phyloP scores from a whole-genome alignment of 441 rosid genomes.

The Euphorbia corollata region DNA sequence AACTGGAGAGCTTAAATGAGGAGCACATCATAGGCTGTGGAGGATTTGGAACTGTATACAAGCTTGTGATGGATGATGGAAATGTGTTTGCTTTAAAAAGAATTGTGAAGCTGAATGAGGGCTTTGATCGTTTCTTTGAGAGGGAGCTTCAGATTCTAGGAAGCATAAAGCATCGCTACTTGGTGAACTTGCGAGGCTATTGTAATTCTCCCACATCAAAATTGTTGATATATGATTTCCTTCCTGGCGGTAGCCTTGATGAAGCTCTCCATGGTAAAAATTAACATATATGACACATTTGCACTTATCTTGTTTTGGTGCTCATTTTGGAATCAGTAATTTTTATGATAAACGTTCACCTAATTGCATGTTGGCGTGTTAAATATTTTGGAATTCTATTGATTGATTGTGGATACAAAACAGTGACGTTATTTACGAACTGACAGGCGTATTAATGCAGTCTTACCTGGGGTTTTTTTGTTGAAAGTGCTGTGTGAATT shows the following conservation, averaged over 20 bases:
- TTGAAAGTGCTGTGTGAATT: not conserved
- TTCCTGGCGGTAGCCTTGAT: slow-evolving; percentile 96
- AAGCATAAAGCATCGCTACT: slow-evolving; percentile 88
- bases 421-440: not conserved
- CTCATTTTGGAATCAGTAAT: not conserved
- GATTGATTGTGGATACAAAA: not conserved
- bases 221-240: slow-evolving; percentile 78
- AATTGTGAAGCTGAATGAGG: slow-evolving; percentile 81
- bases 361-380: not conserved
- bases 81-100: slow-evolving; percentile 80
- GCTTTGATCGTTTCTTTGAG: slow-evolving; percentile 91
- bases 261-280: slow-evolving; percentile 87
- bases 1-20: slow-evolving; percentile 74
- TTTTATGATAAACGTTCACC: not conserved
- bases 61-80: slow-evolving; percentile 96
- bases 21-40: slow-evolving; percentile 87
- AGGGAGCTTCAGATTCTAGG: slow-evolving; percentile 98
- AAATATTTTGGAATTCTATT: not conserved
- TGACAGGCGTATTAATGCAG: not conserved
- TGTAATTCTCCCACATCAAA: slow-evolving; percentile 96
- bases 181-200: slow-evolving; percentile 94
- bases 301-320: not conserved
- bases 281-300: slow-evolving; percentile 18
- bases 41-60: slow-evolving; percentile 93
- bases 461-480: not conserved